Percentiles rank a stretch among this genome's conserved stretches.
phyloP scores from a whole-genome alignment of 176 grass and related monocot species.

The Ananas comosus region DNA sequence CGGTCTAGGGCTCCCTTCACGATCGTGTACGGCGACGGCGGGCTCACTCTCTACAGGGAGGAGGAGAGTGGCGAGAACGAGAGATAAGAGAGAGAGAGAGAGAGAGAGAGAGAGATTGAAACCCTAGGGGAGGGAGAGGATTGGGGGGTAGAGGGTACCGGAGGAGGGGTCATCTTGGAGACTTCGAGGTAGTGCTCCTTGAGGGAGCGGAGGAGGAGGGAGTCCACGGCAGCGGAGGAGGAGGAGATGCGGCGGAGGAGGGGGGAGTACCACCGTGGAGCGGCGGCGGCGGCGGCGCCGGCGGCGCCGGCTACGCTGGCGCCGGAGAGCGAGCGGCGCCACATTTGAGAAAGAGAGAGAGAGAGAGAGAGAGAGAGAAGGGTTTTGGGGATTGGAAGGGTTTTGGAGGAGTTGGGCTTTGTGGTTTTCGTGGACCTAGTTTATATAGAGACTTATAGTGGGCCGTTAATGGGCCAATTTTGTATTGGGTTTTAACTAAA shows the following conservation, averaged over 20 bases:
- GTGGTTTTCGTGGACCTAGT: neutral
- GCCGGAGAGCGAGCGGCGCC: constrained; percentile 19
- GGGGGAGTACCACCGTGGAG: constrained; percentile 10
- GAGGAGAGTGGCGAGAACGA: neutral
- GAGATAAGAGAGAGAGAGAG: neutral
- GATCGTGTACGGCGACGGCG: constrained; percentile 61
- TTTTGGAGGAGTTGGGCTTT: neutral
- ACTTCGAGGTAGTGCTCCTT: constrained; percentile 91
- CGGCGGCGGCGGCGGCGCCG: constrained; percentile 24
- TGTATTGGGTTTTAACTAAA: too few relatives aligned
- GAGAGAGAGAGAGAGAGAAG: neutral
- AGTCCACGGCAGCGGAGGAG: constrained; percentile 48
- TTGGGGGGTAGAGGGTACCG: constrained; percentile 15
- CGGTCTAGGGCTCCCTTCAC: constrained; percentile 65
- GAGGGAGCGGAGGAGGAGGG: constrained; percentile 79
- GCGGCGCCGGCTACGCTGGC: constrained; percentile 28
- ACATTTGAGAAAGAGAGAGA: constrained; percentile 22
- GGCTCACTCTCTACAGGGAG: constrained; percentile 49
- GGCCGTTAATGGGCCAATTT: too few relatives aligned
- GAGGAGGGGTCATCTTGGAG: constrained; percentile 75
- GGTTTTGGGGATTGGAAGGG: constrained; percentile 5
- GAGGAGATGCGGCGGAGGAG: constrained; percentile 14
- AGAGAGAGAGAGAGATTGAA: neutral
- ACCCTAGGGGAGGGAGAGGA: neutral
- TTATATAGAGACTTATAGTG: too few relatives aligned